A percentile compares a stretch with the other conserved stretches of the same genome.
Conservation (phyloP, 768 basidiomycete species). For the Botryobasidium botryosum region DNA sequence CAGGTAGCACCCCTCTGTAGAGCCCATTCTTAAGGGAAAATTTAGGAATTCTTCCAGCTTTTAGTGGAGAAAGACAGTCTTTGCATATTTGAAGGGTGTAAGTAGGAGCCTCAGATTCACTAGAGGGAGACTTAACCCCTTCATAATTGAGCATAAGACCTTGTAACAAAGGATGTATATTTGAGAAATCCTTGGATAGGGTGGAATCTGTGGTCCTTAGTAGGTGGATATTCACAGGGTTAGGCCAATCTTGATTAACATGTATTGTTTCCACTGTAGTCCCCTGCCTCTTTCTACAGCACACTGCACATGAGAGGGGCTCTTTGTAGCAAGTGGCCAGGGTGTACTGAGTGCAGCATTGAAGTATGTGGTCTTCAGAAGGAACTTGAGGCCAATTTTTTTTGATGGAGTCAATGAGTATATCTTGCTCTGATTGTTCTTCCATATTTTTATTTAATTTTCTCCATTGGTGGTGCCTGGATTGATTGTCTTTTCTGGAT, state of each 20-base stretch:
- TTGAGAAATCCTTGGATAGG: no score
- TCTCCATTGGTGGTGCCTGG: background rate
- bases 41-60: background rate
- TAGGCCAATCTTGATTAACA: no score
- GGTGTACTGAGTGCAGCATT: background rate
- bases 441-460: background rate
- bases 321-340: background rate
- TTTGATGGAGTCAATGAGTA: background rate
- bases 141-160: no score
- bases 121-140: no score
- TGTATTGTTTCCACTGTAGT: background rate
- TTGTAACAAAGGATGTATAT: no score
- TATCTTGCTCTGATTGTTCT: background rate
- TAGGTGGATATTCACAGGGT: no score
- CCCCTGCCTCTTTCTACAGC: background rate
- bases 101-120: no score
- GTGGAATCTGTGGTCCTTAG: no score
- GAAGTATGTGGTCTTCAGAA: background rate
- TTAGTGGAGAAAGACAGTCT: no score
- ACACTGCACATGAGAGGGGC: background rate
- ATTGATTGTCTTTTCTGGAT: background rate
- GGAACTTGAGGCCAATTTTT: background rate
- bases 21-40: slow-evolving; percentile 3
- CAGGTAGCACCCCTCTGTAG: slow-evolving; percentile 2
- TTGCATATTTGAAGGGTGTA: no score